phyloP scores from a whole-genome alignment of 2,329 filamentous ascomycete species.

The Leptographium flavum region DNA sequence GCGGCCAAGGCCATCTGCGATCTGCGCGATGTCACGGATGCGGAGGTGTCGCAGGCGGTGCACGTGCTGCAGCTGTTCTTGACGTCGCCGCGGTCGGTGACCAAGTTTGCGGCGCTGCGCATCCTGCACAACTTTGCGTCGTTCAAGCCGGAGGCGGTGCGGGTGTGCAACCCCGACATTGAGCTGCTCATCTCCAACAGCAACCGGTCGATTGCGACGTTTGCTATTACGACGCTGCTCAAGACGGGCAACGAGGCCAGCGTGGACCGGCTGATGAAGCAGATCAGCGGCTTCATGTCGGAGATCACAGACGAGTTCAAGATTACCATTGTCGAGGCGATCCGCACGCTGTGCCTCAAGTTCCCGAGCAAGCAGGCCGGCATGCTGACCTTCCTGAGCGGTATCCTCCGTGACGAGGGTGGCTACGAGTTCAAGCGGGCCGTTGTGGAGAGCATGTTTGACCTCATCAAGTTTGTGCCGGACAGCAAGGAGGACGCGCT shows the following conservation, averaged over 20 bases:
- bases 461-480: constrained; percentile 96
- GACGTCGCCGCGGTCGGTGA: constrained; percentile 85
- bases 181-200: constrained; percentile 92
- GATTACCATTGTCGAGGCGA: constrained; percentile 98
- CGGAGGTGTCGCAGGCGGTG: constrained; percentile 80
- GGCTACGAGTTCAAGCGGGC: constrained; percentile 97
- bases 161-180: constrained; percentile 92
- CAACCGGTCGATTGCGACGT: constrained; percentile 95
- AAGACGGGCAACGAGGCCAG: constrained; percentile 98
- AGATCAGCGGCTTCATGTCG: constrained; percentile 95
- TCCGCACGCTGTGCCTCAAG: constrained; percentile 90
- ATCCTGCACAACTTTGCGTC: constrained; percentile 94
- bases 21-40: constrained; percentile 83
- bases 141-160: constrained; percentile 87
- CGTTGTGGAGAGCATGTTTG: constrained; percentile 98
- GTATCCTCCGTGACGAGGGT: constrained; percentile 91
- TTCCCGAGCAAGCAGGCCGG: constrained; percentile 97
- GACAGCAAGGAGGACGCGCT: constrained; percentile 72
- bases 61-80: constrained; percentile 95
- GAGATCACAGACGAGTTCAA: constrained; percentile 99
- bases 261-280: constrained; percentile 95
- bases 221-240: constrained; percentile 92
- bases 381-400: constrained; percentile 93
- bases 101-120: constrained; percentile 92
- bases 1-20: constrained; percentile 96